Conservation (phyloP, 768 basidiomycete species). For the Nidularia pulvinata region DNA sequence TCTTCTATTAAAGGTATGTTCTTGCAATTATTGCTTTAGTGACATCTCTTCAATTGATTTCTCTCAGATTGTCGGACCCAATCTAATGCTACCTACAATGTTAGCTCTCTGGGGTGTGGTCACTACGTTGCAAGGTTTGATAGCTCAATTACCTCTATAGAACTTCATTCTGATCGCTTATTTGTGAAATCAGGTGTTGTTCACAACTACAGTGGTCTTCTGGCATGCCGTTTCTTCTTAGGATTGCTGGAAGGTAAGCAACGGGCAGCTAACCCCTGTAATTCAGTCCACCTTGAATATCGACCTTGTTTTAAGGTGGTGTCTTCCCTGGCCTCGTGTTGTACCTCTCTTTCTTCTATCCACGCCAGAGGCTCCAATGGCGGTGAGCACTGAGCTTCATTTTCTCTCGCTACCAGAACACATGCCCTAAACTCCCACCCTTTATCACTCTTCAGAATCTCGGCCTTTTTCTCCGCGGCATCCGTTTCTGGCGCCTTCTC, state of each 20-base stretch:
- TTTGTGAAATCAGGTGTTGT: conserved; percentile 37
- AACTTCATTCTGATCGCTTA: neutral
- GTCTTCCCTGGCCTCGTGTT: conserved; percentile 58
- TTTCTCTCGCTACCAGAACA: neutral
- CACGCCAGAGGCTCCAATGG: conserved; percentile 48
- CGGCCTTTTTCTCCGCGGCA: conserved; percentile 49
- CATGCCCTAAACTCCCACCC: conserved; percentile 8
- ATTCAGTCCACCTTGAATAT: neutral
- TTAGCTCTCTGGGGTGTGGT: conserved; percentile 71
- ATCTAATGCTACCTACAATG: conserved; percentile 59
- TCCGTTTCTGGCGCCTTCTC: conserved; percentile 69
- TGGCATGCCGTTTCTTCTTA: conserved; percentile 50
- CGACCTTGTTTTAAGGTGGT: conserved; percentile 25
- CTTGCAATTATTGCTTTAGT: neutral
- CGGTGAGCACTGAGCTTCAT: conserved; percentile 21
- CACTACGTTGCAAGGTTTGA: conserved; percentile 55
- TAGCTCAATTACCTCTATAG: neutral
- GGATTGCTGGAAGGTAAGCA: conserved; percentile 45
- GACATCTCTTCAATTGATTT: neutral
- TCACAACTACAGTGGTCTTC: conserved; percentile 37
- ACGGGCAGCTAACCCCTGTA: no score
- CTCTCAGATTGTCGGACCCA: conserved; percentile 47
- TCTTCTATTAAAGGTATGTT: conserved; percentile 48
- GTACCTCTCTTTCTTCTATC: conserved; percentile 57
- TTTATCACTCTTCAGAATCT: conserved; percentile 33